Evolutionary conservation across 2,329 filamentous ascomycete genomes (phyloP).

Genomic region (Erysiphe neolycopersici): DNA sequence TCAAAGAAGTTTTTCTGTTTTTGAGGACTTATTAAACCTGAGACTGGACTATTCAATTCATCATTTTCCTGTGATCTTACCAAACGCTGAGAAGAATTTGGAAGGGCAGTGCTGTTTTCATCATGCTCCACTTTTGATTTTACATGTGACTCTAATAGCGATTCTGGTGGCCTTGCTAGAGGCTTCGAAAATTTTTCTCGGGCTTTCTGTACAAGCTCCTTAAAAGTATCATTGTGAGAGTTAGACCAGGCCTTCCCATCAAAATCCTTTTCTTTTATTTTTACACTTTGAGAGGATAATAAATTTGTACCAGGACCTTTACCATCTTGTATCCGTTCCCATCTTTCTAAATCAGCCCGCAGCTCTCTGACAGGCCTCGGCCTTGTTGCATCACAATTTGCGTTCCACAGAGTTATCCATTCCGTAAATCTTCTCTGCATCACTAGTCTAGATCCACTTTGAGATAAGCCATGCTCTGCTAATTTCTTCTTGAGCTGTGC

Average conservation of each 20-base stretch:
- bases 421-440: constrained; percentile 66
- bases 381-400: constrained; percentile 65
- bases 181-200: constrained; percentile 12
- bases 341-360: constrained; percentile 51
- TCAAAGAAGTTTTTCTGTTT: neutral
- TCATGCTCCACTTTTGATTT: neutral
- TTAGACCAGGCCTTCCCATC: constrained; percentile 51
- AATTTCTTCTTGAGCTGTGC: constrained; percentile 54
- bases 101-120: neutral
- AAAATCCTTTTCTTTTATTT: constrained; percentile 71
- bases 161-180: neutral
- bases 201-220: constrained; percentile 53
- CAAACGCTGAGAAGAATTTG: neutral
- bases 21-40: neutral
- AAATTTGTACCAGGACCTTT: constrained; percentile 19
- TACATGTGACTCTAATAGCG: neutral
- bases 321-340: constrained; percentile 63
- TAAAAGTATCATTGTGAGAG: constrained; percentile 50
- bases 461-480: constrained; percentile 50
- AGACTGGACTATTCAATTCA: neutral
- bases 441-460: constrained; percentile 36
- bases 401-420: constrained; percentile 90
- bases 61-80: neutral
- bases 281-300: constrained; percentile 13
- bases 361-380: constrained; percentile 48